These are phyloP conservation scores for Ogataea pignaliae DNA, from an alignment of 805 yeast species.

Conservation along the genomic window DNA sequence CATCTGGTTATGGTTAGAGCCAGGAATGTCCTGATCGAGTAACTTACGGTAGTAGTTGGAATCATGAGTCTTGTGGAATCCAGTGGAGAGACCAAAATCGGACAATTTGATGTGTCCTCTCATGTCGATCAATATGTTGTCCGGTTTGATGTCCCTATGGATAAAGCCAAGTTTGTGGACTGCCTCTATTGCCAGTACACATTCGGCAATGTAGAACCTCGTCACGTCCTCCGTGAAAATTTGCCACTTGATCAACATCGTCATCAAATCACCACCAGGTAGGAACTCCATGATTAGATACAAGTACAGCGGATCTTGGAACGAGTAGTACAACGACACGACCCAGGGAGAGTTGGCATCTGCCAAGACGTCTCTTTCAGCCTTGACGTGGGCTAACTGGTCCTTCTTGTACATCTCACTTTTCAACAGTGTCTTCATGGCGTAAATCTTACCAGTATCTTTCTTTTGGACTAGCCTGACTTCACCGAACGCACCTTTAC, in stretches of 20 bases:
- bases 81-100: constrained; percentile 82
- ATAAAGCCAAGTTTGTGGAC: constrained; percentile 90
- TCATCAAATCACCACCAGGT: constrained; percentile 89
- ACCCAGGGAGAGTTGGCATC: constrained; percentile 89
- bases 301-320: constrained; percentile 71
- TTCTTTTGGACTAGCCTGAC: constrained; percentile 89
- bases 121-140: constrained; percentile 69
- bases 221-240: constrained; percentile 91
- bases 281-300: constrained; percentile 77
- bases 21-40: constrained; percentile 55
- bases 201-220: constrained; percentile 92
- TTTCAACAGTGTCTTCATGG: constrained; percentile 89
- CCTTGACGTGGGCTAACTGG: constrained; percentile 91
- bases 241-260: constrained; percentile 93
- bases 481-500: constrained; percentile 98
- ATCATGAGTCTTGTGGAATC: constrained; percentile 92
- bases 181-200: constrained; percentile 92
- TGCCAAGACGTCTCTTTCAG: constrained; percentile 93
- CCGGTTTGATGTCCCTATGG: constrained; percentile 97
- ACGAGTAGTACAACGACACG: constrained; percentile 74
- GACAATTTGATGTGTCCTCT: constrained; percentile 61
- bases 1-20: constrained; percentile 15
- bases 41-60: constrained; percentile 79
- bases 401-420: constrained; percentile 94
- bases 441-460: constrained; percentile 89